Percentiles rank a stretch among this genome's conserved stretches.
Conservation (phyloP, 2,329 filamentous ascomycete genomes). For the Aspergillus sp. region DNA sequence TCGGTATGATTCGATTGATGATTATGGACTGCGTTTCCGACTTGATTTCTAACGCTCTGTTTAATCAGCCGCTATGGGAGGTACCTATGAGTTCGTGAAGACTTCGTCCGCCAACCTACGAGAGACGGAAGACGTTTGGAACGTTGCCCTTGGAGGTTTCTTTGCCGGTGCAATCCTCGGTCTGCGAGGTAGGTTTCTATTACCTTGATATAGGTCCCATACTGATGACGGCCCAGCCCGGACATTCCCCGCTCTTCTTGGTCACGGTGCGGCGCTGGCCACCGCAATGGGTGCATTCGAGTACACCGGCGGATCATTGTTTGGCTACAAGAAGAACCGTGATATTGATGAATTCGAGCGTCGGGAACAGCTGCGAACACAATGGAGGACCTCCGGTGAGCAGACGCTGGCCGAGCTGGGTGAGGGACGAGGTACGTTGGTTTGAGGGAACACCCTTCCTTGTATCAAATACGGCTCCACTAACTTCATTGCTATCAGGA, state of each 20-base stretch:
- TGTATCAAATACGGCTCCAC: neutral
- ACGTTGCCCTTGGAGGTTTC: conserved; percentile 74
- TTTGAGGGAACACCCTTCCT: neutral
- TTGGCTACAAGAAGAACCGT: conserved; percentile 55
- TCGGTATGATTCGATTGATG: conserved; percentile 51
- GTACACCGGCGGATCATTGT: conserved; percentile 64
- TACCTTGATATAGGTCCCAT: conserved; percentile 8
- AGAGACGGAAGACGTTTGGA: conserved; percentile 77
- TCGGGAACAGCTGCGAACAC: conserved; percentile 72
- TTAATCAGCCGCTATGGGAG: conserved; percentile 66
- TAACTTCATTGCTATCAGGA: conserved; percentile 51
- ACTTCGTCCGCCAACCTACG: conserved; percentile 79
- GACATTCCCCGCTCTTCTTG: conserved; percentile 69
- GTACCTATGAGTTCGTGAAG: conserved; percentile 74
- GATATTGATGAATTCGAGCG: conserved; percentile 72
- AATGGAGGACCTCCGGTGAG: conserved; percentile 70
- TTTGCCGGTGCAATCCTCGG: conserved; percentile 71
- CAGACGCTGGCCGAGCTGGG: conserved; percentile 80
- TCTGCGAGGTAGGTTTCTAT: conserved; percentile 60
- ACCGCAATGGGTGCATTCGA: conserved; percentile 63
- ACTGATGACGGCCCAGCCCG: conserved; percentile 47
- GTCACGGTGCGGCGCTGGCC: conserved; percentile 62
- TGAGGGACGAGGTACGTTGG: conserved; percentile 75
- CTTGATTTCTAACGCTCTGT: conserved; percentile 11
- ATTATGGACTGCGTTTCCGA: neutral